Evolutionary conservation across 352 stramenopile species (phyloP), one percentile per base, ranked within the genome.

Genomic region (Phytopythium oedochilum): DNA sequence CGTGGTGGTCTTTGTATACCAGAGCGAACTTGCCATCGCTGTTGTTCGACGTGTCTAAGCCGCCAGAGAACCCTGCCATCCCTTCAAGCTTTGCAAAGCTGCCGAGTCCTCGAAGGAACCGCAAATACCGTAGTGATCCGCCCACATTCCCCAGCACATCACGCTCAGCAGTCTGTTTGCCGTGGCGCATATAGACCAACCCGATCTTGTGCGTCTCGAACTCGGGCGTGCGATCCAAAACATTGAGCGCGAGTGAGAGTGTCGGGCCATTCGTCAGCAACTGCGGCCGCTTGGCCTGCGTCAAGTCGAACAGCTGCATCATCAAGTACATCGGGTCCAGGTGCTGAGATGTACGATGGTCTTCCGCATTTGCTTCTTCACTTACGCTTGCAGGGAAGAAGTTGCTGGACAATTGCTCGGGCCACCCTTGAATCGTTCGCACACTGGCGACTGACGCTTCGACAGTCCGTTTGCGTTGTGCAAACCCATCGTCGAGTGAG

Each of bases 191-290:
- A 51, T 94, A 94, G 14, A 96, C 35, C 23, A 96, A 59, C 3
- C 86, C 86, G 35, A 96, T 86, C 57, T 96, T 96, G 66, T 96
- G 86, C 2, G 86, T 94, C 57, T 96, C 86, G 59, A 83, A 85
- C 58, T 76, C 70, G 8, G 84, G 86, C 20, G 81, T 94, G 26
- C 85, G 80, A 59, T 96, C 86, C 17, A 96, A 54, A 10, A 96
- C 84, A 25, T 46, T 88, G 18, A 96, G 62, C 3, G 78, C 86
- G 11, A 91, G 67, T 9, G 63, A 58, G 20, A 96, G 57, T 6
- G 77, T 58, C 9, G 69, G 53, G 1, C 84, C 79, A 36, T 90
- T 67, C 14, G 60, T 62, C n/a, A 94, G 59, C 31, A 88, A 53
- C 44, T 88, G 70, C 25, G 82, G 84, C 12, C 76, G 75, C 28